Base-by-base conservation (phyloP, 352 stramenopile genomes). In the Phytophthora europaea region DNA sequence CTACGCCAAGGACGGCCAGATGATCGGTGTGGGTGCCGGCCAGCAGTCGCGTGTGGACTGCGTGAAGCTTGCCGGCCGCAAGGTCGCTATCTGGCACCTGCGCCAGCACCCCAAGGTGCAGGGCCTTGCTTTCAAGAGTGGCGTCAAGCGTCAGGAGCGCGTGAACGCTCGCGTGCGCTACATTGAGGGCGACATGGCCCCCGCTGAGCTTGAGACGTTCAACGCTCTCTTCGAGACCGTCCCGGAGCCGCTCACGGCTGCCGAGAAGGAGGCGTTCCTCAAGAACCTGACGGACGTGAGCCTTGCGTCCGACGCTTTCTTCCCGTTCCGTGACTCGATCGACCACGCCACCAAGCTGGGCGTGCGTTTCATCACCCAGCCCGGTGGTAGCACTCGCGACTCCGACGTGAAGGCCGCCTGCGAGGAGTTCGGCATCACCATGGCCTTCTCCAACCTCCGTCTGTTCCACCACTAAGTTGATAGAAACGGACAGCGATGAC, bases 131-230 rank as follows among this genome's bases (percentile, higher is more conserved):
- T 99, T 99, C 83, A 99, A 99, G 87, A 89, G 88, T 61, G 89
- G 93, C 6, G 91, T 99, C 15, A 99, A 99, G 90, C 90, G 98
- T 50, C 98, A 99, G 86, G 98, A 99, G 75, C 93, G 98, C 65
- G 98, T 99, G 70, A 99, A 99, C 88, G 98, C 98, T 6, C 94
- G 98, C 63, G 98, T 99, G 67, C 90, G 98, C 33, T 99, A 99
- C 89, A 99, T 99, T 78, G 98, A 99, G 80, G 98, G 98, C 54
- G 98, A 99, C 84, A 99, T 99, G 87, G 93, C 89, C 4, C 86
- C 88, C 18, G 96, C 98, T 65, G 98, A 99, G 87, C 88, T 98
- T 20, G 79, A 85, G 52, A 86, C 93, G 34, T 99, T 98, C 92
- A 91, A 99, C 80, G 88, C 87, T 26, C 87, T 99, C 45, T 99